These are phyloP conservation scores for Purpureocillium takamizusanense DNA, from an alignment of 2,329 filamentous ascomycete species.

Conservation along the genomic window DNA sequence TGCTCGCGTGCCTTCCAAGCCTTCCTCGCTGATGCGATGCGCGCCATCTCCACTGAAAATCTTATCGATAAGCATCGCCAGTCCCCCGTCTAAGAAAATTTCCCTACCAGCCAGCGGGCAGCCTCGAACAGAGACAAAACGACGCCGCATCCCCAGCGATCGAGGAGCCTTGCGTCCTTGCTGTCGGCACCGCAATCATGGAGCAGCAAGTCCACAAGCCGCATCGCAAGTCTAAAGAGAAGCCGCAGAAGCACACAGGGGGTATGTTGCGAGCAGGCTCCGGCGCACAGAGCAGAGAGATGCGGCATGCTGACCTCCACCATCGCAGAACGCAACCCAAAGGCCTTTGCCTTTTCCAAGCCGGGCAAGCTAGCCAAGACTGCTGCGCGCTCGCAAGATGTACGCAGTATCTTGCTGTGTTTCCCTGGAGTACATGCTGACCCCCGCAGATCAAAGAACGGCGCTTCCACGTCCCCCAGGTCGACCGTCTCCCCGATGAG, in stretches of 20 bases:
- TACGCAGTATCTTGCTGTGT: slow-evolving; percentile 22
- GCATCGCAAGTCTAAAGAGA: slow-evolving; percentile 82
- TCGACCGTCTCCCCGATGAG: slow-evolving; percentile 93
- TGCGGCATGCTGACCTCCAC: not conserved
- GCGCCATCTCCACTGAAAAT: not conserved
- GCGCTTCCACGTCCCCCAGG: slow-evolving; percentile 87
- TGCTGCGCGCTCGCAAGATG: slow-evolving; percentile 64
- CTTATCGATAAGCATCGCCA: slow-evolving; percentile 1
- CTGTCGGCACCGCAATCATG: slow-evolving; percentile 37
- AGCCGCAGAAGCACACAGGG: slow-evolving; percentile 60
- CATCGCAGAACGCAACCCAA: slow-evolving; percentile 67
- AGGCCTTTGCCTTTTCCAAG: slow-evolving; percentile 78
- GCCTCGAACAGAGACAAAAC: not conserved
- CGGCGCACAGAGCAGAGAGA: no score
- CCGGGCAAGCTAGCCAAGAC: slow-evolving; percentile 73
- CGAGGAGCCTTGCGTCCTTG: no score
- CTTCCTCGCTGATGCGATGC: no score
- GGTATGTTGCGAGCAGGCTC: slow-evolving; percentile 31
- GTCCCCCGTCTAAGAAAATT: not conserved
- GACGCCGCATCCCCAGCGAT: not conserved
- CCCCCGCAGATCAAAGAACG: slow-evolving; percentile 75
- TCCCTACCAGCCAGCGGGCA: not conserved
- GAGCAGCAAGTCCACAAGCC: slow-evolving; percentile 77
- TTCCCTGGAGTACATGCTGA: not conserved
- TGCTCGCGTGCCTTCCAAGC: no score